Percentiles rank a stretch among this genome's conserved stretches.
These are phyloP conservation scores for Vigna radiata DNA, from an alignment of 306 rosid genomes.

Conservation along the genomic window DNA sequence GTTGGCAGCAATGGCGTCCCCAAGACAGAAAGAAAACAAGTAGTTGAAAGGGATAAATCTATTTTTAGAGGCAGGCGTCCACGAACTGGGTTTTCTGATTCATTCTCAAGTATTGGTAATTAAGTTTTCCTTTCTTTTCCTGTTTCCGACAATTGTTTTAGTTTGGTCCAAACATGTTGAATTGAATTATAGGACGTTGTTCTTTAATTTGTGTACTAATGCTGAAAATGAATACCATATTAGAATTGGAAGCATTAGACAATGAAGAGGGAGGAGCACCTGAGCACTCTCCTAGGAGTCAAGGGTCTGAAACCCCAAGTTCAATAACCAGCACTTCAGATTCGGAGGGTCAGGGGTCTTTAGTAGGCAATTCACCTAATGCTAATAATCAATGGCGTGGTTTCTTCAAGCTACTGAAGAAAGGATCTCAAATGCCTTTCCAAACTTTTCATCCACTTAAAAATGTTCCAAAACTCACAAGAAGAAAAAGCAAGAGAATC, in stretches of 20 bases:
- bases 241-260: conserved; percentile 58
- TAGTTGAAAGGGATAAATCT: conserved; percentile 28
- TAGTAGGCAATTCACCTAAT: conserved; percentile 18
- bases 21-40: conserved; percentile 47
- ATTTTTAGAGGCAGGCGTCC: conserved; percentile 49
- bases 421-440: conserved; percentile 68
- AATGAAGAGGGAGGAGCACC: conserved; percentile 49
- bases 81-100: conserved; percentile 66
- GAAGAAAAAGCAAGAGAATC: conserved; percentile 73
- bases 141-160: background rate
- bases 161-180: conserved; percentile 1
- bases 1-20: conserved; percentile 64
- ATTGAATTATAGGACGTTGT: background rate
- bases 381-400: conserved; percentile 61
- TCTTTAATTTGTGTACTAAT: conserved; percentile 26
- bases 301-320: conserved; percentile 57
- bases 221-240: conserved; percentile 33
- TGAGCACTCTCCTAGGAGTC: conserved; percentile 53
- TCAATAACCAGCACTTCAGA: conserved; percentile 76
- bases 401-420: conserved; percentile 67
- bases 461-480: conserved; percentile 67
- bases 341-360: conserved; percentile 53
- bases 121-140: conserved; percentile 9
- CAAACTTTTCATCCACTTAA: conserved; percentile 64
- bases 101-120: conserved; percentile 66